Conservation (phyloP, 1,139 yeast genomes). For the Suhomyces atakaporum region DNA sequence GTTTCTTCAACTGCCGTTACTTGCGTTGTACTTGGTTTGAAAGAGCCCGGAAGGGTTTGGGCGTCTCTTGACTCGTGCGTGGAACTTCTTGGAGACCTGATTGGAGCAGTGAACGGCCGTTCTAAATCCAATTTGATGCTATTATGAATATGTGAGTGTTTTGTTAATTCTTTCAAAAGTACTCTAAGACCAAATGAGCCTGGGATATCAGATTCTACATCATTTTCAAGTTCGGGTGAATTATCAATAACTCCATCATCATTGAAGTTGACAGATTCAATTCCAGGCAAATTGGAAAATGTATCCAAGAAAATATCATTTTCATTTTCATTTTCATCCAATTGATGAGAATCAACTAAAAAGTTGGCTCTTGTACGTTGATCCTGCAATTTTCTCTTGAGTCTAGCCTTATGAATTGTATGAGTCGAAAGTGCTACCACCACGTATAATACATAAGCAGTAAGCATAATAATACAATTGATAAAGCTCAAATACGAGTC, state of each 20-base stretch:
- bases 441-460: conserved; percentile 57
- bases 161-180: conserved; percentile 35
- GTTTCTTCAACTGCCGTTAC: too few relatives aligned
- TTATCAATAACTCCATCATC: conserved; percentile 26
- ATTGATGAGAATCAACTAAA: conserved; percentile 1
- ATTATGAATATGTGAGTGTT: conserved; percentile 24
- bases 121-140: conserved; percentile 4
- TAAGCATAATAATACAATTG: conserved; percentile 52
- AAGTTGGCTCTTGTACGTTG: conserved; percentile 34
- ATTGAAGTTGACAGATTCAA: conserved; percentile 29
- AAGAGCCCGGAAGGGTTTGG: neutral
- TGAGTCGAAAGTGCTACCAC: conserved; percentile 38
- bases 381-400: conserved; percentile 24
- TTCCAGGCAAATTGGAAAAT: conserved; percentile 33
- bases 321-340: conserved; percentile 3
- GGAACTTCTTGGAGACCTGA: neutral
- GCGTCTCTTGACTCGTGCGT: neutral
- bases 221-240: conserved; percentile 14
- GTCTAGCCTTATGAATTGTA: conserved; percentile 24
- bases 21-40: neutral
- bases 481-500: conserved; percentile 47
- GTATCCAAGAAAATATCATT: conserved; percentile 26
- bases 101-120: conserved; percentile 5
- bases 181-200: conserved; percentile 40
- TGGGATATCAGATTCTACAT: conserved; percentile 15